Evolutionary conservation across 2,329 filamentous ascomycete genomes (phyloP), one percentile per base, ranked within the genome.

Genomic region (Scytalidium lignicola): DNA sequence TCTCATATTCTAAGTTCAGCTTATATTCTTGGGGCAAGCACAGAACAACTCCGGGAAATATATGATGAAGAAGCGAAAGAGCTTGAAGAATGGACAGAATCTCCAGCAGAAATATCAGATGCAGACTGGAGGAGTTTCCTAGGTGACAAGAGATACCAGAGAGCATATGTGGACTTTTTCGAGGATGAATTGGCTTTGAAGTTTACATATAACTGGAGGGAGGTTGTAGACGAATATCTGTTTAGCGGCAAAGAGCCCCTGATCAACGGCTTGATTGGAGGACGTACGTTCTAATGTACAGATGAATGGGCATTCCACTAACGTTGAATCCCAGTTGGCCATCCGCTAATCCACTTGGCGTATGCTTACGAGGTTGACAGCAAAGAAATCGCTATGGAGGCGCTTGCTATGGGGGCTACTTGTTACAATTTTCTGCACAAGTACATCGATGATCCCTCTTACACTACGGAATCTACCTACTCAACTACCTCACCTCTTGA

Each of bases 161-260:
- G 92, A 51, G 92, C 90, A 1, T 99, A 85, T 63, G 75, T 99
- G 49, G 91, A 99, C 65, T 97, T 93, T 65, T 97, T 95, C 63
- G 93, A 99, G 66, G 93, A 99, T 65, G 83, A 90, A 61, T 74
- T 97, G 23, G 90, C 88, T 2, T 71, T 80, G 66, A 71, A 73
- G 22, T 72, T 73, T 59, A 75, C 82, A 29, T 97, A 96, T 65
- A 80, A 96, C 63, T 96, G 93, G 89, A 88, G 86, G 62, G 74
- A 76, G 47, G 80, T 95, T 2, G 73, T 95, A 8, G 72, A 82
- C 2, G 80, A 91, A 53, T 97, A 86, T 63, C 68, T 99, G 42
- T 88, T 92, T 55, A 69, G 75, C 40, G 86, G 84, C 28, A 78
- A 88, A 45, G 74, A 87, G 63, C 91, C 92, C 3, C 69, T 99